A percentile compares a stretch with the other conserved stretches of the same genome.
Evolutionary conservation across 208 protist species (phyloP).

Genomic region (Balamuthia mandrillaris): DNA sequence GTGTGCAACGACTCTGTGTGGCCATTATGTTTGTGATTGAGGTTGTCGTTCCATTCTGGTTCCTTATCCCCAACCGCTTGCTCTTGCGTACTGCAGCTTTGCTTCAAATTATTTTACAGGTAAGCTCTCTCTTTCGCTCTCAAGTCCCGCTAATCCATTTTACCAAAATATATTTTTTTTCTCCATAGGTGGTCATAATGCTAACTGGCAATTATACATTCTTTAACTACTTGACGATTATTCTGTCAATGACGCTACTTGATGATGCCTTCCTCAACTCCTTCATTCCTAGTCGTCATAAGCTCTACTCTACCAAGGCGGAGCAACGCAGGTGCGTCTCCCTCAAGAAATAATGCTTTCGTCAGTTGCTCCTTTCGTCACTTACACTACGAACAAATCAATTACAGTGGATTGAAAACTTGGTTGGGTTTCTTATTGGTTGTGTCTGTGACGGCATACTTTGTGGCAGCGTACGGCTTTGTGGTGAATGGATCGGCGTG

Average conservation of each 20-base stretch:
- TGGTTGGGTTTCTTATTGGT: too few relatives aligned
- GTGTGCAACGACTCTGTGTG: conserved; percentile 7
- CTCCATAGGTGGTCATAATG: conserved; percentile 35
- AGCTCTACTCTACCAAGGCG: too few relatives aligned
- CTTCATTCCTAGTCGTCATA: too few relatives aligned
- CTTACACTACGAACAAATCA: too few relatives aligned
- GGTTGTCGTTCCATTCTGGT: conserved; percentile 22
- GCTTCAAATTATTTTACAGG: conserved; percentile 36
- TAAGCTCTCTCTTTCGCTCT: not conserved
- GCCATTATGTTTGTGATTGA: conserved; percentile 36
- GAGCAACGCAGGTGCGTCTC: too few relatives aligned
- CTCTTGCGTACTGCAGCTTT: conserved; percentile 20
- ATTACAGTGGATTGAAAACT: too few relatives aligned
- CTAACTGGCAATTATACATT: conserved; percentile 66
- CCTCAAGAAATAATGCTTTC: too few relatives aligned
- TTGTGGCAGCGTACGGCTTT: too few relatives aligned
- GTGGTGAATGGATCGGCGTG: too few relatives aligned
- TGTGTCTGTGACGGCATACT: too few relatives aligned
- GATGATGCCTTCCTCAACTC: conserved; percentile 56
- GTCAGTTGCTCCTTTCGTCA: too few relatives aligned
- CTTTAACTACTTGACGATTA: conserved; percentile 65
- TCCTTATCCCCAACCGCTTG: conserved; percentile 44
- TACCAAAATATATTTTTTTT: not conserved
- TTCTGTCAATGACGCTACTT: conserved; percentile 52
- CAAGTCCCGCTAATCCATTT: not conserved